These are phyloP conservation scores for Pseudovirgaria hyperparasitica DNA, from an alignment of 2,329 filamentous ascomycete species.

Conservation along the genomic window DNA sequence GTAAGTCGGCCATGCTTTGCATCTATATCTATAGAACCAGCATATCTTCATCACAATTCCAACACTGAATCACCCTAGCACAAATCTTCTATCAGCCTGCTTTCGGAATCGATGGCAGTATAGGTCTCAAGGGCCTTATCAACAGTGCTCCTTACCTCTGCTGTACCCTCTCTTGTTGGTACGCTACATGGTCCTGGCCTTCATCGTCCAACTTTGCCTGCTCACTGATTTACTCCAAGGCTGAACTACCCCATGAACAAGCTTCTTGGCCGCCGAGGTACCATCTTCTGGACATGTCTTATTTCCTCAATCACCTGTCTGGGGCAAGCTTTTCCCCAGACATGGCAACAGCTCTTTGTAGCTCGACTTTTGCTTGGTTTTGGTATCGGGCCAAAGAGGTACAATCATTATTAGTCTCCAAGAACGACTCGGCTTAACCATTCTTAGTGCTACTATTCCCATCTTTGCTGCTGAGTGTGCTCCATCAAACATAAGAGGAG, in stretches of 20 bases:
- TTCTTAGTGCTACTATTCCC: constrained; percentile 26
- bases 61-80: not conserved
- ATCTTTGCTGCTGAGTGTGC: constrained; percentile 37
- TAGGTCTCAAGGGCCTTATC: constrained; percentile 16
- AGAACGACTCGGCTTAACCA: not conserved
- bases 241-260: constrained; percentile 19
- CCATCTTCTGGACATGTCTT: constrained; percentile 20
- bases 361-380: constrained; percentile 20
- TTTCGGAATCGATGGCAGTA: constrained; percentile 13
- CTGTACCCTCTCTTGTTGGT: constrained; percentile 20
- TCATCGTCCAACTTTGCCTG: not conserved
- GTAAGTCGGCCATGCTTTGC: constrained; percentile 7
- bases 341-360: constrained; percentile 18
- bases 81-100: constrained; percentile 19
- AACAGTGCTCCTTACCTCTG: constrained; percentile 19
- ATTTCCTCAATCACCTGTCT: constrained; percentile 20
- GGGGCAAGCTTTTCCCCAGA: constrained; percentile 16
- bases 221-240: constrained; percentile 2
- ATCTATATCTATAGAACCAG: too few relatives aligned
- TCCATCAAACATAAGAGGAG: constrained; percentile 35
- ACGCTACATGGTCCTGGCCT: constrained; percentile 2
- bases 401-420: constrained; percentile 6
- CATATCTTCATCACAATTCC: too few relatives aligned
- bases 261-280: constrained; percentile 17
- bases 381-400: constrained; percentile 18